Conservation (phyloP, 352 stramenopile species). For the Aphanomyces cochlioides region DNA sequence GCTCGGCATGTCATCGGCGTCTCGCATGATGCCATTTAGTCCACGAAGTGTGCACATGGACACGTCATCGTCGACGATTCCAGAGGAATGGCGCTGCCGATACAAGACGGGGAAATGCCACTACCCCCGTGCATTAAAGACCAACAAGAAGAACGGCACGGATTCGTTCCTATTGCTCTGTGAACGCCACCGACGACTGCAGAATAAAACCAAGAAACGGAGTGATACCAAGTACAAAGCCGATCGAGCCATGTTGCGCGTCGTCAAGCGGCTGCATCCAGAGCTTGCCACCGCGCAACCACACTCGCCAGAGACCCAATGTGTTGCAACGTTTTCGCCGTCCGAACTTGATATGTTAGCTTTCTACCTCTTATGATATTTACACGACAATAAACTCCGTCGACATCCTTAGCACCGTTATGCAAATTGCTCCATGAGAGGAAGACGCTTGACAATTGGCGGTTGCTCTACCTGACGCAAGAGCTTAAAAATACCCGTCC, state of each 20-base stretch:
- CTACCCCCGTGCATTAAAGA: slow-evolving; percentile 65
- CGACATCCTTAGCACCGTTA: slow-evolving; percentile 1
- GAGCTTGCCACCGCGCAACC: not conserved
- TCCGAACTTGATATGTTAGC: slow-evolving; percentile 28
- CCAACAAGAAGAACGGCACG: slow-evolving; percentile 49
- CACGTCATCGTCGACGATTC: not conserved
- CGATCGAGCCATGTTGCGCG: slow-evolving; percentile 27
- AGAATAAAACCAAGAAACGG: slow-evolving; percentile 85
- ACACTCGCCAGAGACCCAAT: not conserved
- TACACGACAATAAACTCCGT: not conserved
- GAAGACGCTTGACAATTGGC: slow-evolving; percentile 48
- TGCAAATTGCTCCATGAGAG: slow-evolving; percentile 29
- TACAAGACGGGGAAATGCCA: slow-evolving; percentile 80
- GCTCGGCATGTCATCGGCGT: not conserved
- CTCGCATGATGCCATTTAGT: not conserved
- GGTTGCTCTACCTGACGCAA: slow-evolving; percentile 82
- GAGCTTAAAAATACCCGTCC: slow-evolving; percentile 98
- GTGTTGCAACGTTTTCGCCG: not conserved
- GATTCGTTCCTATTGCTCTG: slow-evolving; percentile 57
- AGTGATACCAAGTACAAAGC: slow-evolving; percentile 46
- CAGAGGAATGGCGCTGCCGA: slow-evolving; percentile 39
- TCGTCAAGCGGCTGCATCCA: slow-evolving; percentile 26
- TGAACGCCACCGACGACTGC: slow-evolving; percentile 72
- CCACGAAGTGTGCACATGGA: not conserved
- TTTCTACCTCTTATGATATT: slow-evolving; percentile 29